Evolutionary conservation across 352 stramenopile genomes (phyloP).

Genomic region (Pythium rishiriense): DNA sequence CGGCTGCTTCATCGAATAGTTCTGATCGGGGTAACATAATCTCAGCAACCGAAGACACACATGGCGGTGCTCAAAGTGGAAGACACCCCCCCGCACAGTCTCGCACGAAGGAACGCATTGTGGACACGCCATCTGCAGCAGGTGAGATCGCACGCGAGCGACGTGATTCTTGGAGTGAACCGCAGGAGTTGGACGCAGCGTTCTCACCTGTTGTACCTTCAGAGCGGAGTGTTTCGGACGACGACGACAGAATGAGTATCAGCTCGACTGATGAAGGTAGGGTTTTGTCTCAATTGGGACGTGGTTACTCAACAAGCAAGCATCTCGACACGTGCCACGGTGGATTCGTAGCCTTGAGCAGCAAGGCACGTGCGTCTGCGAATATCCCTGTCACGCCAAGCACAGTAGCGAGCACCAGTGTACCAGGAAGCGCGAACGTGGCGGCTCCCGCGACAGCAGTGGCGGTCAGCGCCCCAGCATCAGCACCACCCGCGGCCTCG

Average conservation of each 20-base stretch:
- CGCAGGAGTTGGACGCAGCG: slow-evolving; percentile 6
- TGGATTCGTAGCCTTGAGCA: no score
- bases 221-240: slow-evolving; percentile 24
- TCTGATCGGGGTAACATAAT: not conserved
- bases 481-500: not conserved
- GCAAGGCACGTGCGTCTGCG: no score
- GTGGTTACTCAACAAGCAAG: no score
- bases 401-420: no score
- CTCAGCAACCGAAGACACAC: not conserved
- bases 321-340: no score
- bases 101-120: not conserved
- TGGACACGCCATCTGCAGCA: slow-evolving; percentile 10
- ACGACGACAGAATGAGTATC: slow-evolving; percentile 38
- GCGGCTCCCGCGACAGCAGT: no score
- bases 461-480: no score
- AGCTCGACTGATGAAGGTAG: slow-evolving; percentile 22
- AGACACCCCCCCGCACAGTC: no score
- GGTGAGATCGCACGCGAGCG: slow-evolving; percentile 1
- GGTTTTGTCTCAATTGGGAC: no score
- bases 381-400: no score
- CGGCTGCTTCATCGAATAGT: not conserved
- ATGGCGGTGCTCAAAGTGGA: not conserved
- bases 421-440: no score
- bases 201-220: slow-evolving; percentile 28
- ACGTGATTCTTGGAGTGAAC: slow-evolving; percentile 16